Conservation (phyloP, 139 green algal genomes). For the Eudorina sp. region DNA sequence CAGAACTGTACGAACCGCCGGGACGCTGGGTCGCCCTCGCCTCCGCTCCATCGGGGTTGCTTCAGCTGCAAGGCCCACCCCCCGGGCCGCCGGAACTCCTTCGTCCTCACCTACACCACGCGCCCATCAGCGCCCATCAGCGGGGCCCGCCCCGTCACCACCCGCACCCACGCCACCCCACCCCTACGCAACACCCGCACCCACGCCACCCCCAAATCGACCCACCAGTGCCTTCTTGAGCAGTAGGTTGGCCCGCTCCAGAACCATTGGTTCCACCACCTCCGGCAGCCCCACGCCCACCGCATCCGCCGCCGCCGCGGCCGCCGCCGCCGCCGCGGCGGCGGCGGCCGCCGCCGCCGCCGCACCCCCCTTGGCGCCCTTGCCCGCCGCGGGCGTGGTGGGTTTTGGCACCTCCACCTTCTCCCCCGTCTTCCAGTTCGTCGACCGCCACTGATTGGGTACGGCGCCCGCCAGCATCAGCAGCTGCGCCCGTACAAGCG, state of each 20-base stretch:
- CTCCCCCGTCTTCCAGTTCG: conserved; percentile 31
- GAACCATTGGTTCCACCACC: conserved; percentile 54
- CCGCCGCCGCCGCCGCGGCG: neutral
- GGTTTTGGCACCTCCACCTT: neutral
- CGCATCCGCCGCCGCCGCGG: neutral
- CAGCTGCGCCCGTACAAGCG: conserved; percentile 41
- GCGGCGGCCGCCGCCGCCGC: neutral
- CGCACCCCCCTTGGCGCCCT: neutral
- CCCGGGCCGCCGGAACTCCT: no score
- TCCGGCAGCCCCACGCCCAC: conserved; percentile 43
- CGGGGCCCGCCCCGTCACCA: no score
- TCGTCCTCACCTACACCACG: no score
- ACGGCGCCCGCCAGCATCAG: conserved; percentile 43
- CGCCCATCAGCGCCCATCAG: no score
- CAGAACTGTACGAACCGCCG: no score
- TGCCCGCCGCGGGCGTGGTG: neutral
- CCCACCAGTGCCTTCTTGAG: conserved; percentile 46
- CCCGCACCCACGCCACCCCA: no score
- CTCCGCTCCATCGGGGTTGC: no score
- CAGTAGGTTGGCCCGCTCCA: conserved; percentile 54
- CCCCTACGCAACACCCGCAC: neutral
- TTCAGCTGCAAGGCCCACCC: no score
- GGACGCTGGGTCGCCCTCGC: no score
- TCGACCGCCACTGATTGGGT: conserved; percentile 58
- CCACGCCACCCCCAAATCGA: neutral